phyloP scores from a whole-genome alignment of 768 basidiomycete species.

The Pleurotus giganteus region DNA sequence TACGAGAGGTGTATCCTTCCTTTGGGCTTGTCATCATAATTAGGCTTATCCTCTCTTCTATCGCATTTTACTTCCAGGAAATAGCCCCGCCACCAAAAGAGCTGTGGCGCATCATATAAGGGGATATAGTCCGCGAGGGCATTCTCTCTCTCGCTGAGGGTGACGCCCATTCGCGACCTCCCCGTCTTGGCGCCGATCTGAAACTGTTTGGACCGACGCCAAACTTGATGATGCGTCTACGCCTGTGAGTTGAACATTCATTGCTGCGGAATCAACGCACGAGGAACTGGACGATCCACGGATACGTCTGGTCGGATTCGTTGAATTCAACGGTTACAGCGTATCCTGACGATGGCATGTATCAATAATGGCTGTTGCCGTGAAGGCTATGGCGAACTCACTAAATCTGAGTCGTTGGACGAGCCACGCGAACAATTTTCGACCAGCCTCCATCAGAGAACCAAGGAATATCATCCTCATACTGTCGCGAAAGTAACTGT shows the following conservation, averaged over 20 bases:
- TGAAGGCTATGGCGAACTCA: conserved; percentile 18
- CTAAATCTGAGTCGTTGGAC: conserved; percentile 28
- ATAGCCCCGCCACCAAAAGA: conserved; percentile 40
- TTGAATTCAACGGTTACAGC: conserved; percentile 36
- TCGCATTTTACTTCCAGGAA: conserved; percentile 36
- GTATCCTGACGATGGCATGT: conserved; percentile 34
- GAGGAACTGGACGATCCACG: conserved; percentile 40
- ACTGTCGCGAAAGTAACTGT: conserved; percentile 1
- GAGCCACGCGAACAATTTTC: conserved; percentile 37
- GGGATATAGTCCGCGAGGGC: conserved; percentile 40
- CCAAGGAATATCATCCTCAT: conserved; percentile 25
- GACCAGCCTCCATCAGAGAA: conserved; percentile 35
- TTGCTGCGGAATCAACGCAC: conserved; percentile 21
- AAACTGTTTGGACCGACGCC: conserved; percentile 41
- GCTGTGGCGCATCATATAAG: conserved; percentile 33
- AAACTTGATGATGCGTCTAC: conserved; percentile 44
- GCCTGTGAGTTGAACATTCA: no score
- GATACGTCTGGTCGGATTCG: conserved; percentile 38
- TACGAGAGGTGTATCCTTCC: conserved; percentile 8
- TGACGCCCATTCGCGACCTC: conserved; percentile 35
- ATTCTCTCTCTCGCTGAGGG: conserved; percentile 19
- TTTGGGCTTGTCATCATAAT: conserved; percentile 11
- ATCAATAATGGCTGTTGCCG: not conserved
- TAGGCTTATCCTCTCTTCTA: conserved; percentile 9
- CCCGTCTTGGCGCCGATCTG: conserved; percentile 37